Base-by-base conservation (phyloP, 345 rosid genomes). In the Leavenworthia alabamica region DNA sequence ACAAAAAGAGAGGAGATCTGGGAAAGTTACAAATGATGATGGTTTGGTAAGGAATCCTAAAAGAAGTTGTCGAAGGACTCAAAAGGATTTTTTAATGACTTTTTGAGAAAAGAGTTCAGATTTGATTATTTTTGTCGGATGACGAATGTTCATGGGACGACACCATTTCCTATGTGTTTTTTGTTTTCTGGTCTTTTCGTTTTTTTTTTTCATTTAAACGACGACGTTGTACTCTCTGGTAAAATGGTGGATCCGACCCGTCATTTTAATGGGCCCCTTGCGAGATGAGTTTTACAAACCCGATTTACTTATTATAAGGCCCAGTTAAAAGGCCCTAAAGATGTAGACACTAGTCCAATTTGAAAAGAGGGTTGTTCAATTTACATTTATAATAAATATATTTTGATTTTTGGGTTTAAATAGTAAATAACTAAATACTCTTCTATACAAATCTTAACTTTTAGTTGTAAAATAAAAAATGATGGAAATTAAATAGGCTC, bases 111-210 rank as follows among this genome's bases (percentile, higher is more conserved):
- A n/a, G n/a, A 51, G 44, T 70, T 70, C 57, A 54, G 51, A 54
- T 63, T 62, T 39, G 5, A 55, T 56, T 63, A 14, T 35, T 24
- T 56, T 64, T 64, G 75, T 71, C 75, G 70, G 70, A 44, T 39
- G 20, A 70, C 63, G 41, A 64, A 63, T 56, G 73, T 69, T 69
- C 62, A 61, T 60, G 44, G 56, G 67, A 69, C 62, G 41, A 44
- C 73, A 53, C 73, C 28, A 33, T 60, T 44, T 51, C 47, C 73
- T 13, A 51, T 50, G 60, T 60, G 8, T 57, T 0, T 11, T 20
- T 29, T 20, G 2, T 8, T 19, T 13, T 13, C 23, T 24, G 41
- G 4, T 57, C 0, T 7, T 45, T 29, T 8, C 24, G 16, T 0
- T 3, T 24, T 5, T 11, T 3, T n/a, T 11, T 15, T 37, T 48